Evolutionary conservation across 768 basidiomycete species (phyloP), one percentile per base, ranked within the genome.

Genomic region (Collybia sordida): DNA sequence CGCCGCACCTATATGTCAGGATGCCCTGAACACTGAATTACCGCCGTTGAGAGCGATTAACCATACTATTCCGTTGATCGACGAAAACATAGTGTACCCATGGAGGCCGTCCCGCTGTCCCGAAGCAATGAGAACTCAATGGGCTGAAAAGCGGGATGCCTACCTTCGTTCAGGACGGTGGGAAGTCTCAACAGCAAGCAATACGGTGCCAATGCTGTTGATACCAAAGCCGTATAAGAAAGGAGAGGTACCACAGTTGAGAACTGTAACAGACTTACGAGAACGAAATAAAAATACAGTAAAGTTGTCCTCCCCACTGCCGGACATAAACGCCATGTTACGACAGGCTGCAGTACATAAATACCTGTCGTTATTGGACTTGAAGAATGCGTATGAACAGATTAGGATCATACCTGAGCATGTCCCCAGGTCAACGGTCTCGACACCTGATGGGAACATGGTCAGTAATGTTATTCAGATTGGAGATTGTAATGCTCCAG

Each of bases 1-100:
- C 35, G 48, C 48, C 35, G 40, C 9, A 8, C 40, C 48, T 8
- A 19, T 49, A n/a, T 46, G 45, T n/a, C 17, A 34, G 9, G 31
- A 46, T 4, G 45, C 28, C 17, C 2, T 11, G 2, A 8, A 46
- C 3, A 46, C 45, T 3, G 27, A 7, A 25, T 25, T 63, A 36
- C 76, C 78, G 0, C 74, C 72, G 0, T 42, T 74, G 3, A 25
- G 68, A 1, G 70, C 50, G 0, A 70, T 78, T 1, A 78, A 79
- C 50, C 74, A 79, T 48, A 38, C 47, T 0, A 76, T 79, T 1
- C 70, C 68, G 0, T 49, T 79, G 2, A 75, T 75, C 18, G 64
- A 1, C 18, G 68, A 2, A 64, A 27, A 0, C 66, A 71, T 25
- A 72, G 72, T 62, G 1, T 68, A 68, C 25, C 8, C 24, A 24